phyloP scores from a whole-genome alignment of 2,329 filamentous ascomycete species.

The Aspergillus piperis region DNA sequence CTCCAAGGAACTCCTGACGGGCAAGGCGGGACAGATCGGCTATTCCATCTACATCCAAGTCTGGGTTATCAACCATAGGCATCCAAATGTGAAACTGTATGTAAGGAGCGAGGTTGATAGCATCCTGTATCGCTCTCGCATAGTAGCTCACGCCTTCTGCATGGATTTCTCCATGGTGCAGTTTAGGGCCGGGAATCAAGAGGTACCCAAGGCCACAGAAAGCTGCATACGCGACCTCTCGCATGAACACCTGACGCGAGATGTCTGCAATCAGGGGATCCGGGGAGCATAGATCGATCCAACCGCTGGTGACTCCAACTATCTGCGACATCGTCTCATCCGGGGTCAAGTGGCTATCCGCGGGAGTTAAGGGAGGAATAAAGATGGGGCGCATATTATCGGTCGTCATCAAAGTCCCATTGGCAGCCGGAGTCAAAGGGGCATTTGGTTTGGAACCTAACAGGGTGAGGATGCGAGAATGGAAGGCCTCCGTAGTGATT shows the following conservation, averaged over 20 bases:
- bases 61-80: constrained; percentile 76
- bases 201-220: constrained; percentile 89
- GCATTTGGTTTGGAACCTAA: constrained; percentile 43
- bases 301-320: constrained; percentile 78
- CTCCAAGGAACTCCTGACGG: constrained; percentile 41
- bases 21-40: constrained; percentile 48
- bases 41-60: constrained; percentile 51
- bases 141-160: constrained; percentile 67
- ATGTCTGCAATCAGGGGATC: constrained; percentile 82
- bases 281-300: constrained; percentile 85
- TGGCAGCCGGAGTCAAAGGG: constrained; percentile 33
- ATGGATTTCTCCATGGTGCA: constrained; percentile 57
- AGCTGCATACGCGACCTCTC: constrained; percentile 91
- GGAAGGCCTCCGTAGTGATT: constrained; percentile 63
- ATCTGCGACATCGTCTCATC: constrained; percentile 79
- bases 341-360: constrained; percentile 67
- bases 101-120: constrained; percentile 71
- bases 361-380: constrained; percentile 44
- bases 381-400: constrained; percentile 43
- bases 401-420: constrained; percentile 43
- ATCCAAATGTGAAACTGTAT: constrained; percentile 79
- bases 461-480: constrained; percentile 57
- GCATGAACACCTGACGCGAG: constrained; percentile 83
- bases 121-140: constrained; percentile 80
- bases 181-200: constrained; percentile 74